Percentiles rank a stretch among this genome's conserved stretches.
These are phyloP conservation scores for Aspergillus persii DNA, from an alignment of 2,329 filamentous ascomycete species.

Conservation along the genomic window DNA sequence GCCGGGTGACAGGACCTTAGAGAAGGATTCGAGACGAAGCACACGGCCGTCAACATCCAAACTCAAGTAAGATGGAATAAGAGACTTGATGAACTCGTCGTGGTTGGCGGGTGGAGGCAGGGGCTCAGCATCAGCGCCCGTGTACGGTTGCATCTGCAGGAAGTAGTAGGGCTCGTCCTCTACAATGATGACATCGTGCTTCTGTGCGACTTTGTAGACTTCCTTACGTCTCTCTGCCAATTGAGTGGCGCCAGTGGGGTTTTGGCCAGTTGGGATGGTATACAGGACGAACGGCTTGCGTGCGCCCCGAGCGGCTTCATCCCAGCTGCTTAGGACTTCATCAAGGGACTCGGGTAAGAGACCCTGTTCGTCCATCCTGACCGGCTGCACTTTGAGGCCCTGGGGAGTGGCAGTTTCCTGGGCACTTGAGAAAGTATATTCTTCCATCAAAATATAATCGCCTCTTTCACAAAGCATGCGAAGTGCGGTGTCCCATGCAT, in stretches of 20 bases:
- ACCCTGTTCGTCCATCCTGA: constrained; percentile 66
- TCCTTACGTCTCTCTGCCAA: constrained; percentile 63
- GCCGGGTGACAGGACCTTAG: constrained; percentile 83
- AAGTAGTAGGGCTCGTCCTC: constrained; percentile 97
- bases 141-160: constrained; percentile 77
- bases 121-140: constrained; percentile 50
- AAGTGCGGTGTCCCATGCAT: constrained; percentile 76
- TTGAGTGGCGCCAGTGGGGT: constrained; percentile 86
- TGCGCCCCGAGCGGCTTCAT: constrained; percentile 54
- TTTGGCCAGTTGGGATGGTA: constrained; percentile 78
- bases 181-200: constrained; percentile 81
- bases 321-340: constrained; percentile 63
- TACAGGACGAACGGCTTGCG: constrained; percentile 68
- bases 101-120: constrained; percentile 60
- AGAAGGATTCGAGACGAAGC: constrained; percentile 87
- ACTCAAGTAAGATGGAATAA: constrained; percentile 74
- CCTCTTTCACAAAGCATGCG: constrained; percentile 76
- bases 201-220: constrained; percentile 74
- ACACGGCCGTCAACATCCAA: constrained; percentile 86
- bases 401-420: constrained; percentile 64
- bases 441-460: constrained; percentile 80
- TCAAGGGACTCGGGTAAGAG: constrained; percentile 63
- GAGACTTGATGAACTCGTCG: constrained; percentile 68
- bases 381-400: constrained; percentile 59
- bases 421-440: constrained; percentile 83